Percentiles rank a stretch among this genome's conserved stretches.
Conservation (phyloP, 148 eudicot species). For the Bassia scoparia region DNA sequence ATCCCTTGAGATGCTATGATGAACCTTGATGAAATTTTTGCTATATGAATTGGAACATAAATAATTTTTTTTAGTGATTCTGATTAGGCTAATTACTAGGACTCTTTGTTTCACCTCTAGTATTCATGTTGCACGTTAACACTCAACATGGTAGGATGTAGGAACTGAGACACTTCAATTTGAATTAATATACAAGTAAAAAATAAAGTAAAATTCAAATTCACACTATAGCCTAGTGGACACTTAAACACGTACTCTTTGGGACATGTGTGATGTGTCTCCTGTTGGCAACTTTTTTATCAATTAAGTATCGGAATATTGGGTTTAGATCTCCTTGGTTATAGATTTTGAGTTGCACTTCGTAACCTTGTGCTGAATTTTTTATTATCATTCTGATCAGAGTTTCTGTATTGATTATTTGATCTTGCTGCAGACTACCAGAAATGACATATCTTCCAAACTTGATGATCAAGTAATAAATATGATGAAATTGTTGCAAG, state of each 20-base stretch:
- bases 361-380: background rate
- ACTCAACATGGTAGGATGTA: too few relatives aligned
- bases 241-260: too few relatives aligned
- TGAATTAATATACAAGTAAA: too few relatives aligned
- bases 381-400: background rate
- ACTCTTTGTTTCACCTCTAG: too few relatives aligned
- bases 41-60: background rate
- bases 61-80: background rate
- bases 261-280: too few relatives aligned
- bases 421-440: conserved; percentile 20
- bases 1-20: too few relatives aligned
- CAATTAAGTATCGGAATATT: background rate
- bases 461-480: conserved; percentile 26
- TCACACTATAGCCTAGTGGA: too few relatives aligned
- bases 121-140: too few relatives aligned
- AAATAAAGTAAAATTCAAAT: too few relatives aligned
- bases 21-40: too few relatives aligned
- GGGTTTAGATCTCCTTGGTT: background rate
- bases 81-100: too few relatives aligned
- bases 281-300: background rate
- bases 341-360: background rate
- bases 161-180: too few relatives aligned
- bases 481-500: conserved; percentile 20
- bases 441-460: conserved; percentile 24
- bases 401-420: background rate